These are phyloP conservation scores for Herpetomonas samuelpessoai DNA, from an alignment of 208 protist species.

Conservation along the genomic window DNA sequence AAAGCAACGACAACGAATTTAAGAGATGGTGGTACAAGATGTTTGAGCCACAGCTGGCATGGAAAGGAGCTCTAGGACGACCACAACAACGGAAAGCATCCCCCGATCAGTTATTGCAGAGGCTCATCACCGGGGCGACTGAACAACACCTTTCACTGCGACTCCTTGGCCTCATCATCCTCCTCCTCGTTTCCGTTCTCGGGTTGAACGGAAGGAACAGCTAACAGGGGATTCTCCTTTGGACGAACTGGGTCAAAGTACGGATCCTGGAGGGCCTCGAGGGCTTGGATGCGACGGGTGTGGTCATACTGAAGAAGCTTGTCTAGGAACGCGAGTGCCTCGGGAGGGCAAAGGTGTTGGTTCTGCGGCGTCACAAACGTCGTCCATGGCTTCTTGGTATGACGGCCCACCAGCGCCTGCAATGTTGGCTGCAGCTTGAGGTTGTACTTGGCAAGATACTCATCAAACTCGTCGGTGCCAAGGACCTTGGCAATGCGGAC, in stretches of 20 bases:
- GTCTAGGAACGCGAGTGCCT: conserved; percentile 98
- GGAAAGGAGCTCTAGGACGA: too few relatives aligned
- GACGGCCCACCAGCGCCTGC: conserved; percentile 80
- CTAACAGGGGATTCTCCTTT: conserved; percentile 10
- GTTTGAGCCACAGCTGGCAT: too few relatives aligned
- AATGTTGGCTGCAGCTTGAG: conserved; percentile 92
- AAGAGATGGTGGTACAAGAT: conserved; percentile 4
- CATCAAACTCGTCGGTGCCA: conserved; percentile 95
- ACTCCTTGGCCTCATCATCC: not conserved
- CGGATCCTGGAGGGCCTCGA: conserved; percentile 98
- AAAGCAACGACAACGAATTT: not conserved
- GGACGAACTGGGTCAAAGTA: conserved; percentile 96
- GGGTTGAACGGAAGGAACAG: not conserved
- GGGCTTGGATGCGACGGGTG: conserved; percentile 95
- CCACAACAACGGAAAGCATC: too few relatives aligned
- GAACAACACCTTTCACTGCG: too few relatives aligned
- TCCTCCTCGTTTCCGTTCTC: conserved; percentile 13
- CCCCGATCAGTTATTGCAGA: too few relatives aligned
- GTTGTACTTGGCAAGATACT: conserved; percentile 97
- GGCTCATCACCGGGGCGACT: too few relatives aligned
- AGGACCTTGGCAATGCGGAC: conserved; percentile 97
- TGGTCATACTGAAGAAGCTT: conserved; percentile 98
- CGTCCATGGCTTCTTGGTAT: conserved; percentile 93
- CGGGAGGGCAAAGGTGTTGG: conserved; percentile 93
- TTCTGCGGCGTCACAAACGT: conserved; percentile 95